phyloP scores from a whole-genome alignment of 371 early-diverging fungal genomes.

The Rhizomucor miehei region DNA sequence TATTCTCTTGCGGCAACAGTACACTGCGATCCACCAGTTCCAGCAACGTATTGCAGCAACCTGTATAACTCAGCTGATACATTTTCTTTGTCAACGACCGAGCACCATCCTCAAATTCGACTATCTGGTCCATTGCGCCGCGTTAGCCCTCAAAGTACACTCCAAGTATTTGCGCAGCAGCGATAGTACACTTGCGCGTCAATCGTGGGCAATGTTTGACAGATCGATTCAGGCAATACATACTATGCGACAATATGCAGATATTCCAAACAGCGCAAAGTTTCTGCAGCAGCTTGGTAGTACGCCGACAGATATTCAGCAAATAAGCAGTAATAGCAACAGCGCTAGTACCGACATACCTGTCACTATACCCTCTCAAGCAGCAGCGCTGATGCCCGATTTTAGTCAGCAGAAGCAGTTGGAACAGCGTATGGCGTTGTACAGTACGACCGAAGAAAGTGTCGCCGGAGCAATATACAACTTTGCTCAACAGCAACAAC shows the following conservation, averaged over 20 bases:
- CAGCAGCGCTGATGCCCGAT: too few species aligned
- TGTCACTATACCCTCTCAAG: too few species aligned
- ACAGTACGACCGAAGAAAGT: too few species aligned
- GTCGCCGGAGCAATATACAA: too few species aligned
- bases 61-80: slow-evolving; percentile 31
- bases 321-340: too few species aligned
- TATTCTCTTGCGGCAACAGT: slow-evolving; percentile 14
- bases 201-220: slow-evolving; percentile 36
- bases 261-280: slow-evolving; percentile 34
- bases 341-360: too few species aligned
- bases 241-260: slow-evolving; percentile 20
- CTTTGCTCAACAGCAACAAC: too few species aligned
- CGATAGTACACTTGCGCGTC: slow-evolving; percentile 25
- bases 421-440: too few species aligned
- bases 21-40: slow-evolving; percentile 15
- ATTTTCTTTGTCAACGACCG: slow-evolving; percentile 24
- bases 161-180: slow-evolving; percentile 17
- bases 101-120: slow-evolving; percentile 30
- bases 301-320: too few species aligned
- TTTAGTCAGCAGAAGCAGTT: too few species aligned
- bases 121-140: slow-evolving; percentile 20
- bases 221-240: slow-evolving; percentile 27
- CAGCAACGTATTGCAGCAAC: slow-evolving; percentile 28
- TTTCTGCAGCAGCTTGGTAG: slow-evolving; percentile 34
- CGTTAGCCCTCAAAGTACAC: slow-evolving; percentile 29